Percentiles rank a stretch among this genome's conserved stretches.
Evolutionary conservation across 164 flowering plant genomes (phyloP).

Genomic region (Liriodendron chinense): DNA sequence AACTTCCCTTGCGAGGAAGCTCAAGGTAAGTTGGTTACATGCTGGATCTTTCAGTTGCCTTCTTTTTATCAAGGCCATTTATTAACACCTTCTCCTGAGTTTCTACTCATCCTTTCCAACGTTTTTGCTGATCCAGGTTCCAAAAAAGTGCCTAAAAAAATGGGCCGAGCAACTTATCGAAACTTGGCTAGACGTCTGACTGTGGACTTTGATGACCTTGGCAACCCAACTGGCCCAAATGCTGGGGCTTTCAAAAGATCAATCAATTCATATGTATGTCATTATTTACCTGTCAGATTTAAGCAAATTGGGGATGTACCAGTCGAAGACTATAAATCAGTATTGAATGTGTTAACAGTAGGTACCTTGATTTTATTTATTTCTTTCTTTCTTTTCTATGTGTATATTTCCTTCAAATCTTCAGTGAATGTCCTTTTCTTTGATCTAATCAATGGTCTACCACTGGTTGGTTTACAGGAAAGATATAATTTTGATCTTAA

Average conservation of each 20-base stretch:
- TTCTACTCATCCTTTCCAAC: neutral
- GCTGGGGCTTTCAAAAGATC: constrained; percentile 34
- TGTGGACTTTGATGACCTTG: constrained; percentile 29
- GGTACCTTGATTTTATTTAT: constrained; percentile 17
- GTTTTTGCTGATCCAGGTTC: constrained; percentile 17
- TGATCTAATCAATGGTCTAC: too few relatives aligned
- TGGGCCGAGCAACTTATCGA: constrained; percentile 12
- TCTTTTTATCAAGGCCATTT: neutral
- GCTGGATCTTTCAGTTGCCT: neutral
- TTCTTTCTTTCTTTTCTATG: neutral
- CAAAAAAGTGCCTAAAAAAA: constrained; percentile 16
- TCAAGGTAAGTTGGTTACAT: constrained; percentile 11
- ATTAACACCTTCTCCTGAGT: neutral
- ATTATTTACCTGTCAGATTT: constrained; percentile 25
- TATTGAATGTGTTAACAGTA: constrained; percentile 25
- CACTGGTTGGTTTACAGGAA: constrained; percentile 14
- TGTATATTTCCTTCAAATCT: neutral
- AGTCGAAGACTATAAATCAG: constrained; percentile 24
- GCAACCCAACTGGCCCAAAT: constrained; percentile 29
- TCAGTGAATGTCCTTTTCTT: too few relatives aligned
- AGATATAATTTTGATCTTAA: constrained; percentile 25
- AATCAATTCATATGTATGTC: constrained; percentile 31
- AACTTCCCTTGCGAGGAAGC: constrained; percentile 15
- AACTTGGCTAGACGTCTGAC: constrained; percentile 21
- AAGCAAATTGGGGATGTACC: constrained; percentile 34